Conservation (phyloP, 1,284 basidiomycete species). For the Taiwanofungus camphoratus region DNA sequence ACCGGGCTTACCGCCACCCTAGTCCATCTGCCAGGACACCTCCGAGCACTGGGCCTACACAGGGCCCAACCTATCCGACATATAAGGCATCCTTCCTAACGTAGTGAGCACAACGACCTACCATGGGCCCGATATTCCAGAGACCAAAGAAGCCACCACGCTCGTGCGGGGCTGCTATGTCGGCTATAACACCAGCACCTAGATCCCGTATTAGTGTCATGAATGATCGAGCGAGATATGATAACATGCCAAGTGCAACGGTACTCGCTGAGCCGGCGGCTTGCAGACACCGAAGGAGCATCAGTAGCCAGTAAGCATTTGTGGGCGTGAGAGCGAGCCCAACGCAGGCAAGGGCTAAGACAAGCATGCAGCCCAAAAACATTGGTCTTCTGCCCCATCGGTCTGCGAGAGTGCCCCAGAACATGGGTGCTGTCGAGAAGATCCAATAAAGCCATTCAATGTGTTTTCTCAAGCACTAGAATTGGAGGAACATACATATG, state of each 20-base stretch:
- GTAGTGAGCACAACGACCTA: slow-evolving; percentile 14
- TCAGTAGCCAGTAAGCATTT: slow-evolving; percentile 40
- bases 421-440: slow-evolving; percentile 32
- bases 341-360: slow-evolving; percentile 36
- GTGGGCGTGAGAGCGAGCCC: slow-evolving; percentile 44
- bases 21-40: slow-evolving; percentile 51
- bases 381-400: slow-evolving; percentile 40
- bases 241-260: slow-evolving; percentile 32
- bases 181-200: slow-evolving; percentile 37
- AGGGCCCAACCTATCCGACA: slow-evolving; percentile 30
- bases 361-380: slow-evolving; percentile 36
- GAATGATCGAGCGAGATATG: neutral
- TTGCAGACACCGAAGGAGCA: slow-evolving; percentile 43
- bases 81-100: neutral
- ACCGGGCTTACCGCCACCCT: slow-evolving; percentile 56
- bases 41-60: slow-evolving; percentile 44
- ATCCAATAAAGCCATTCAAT: slow-evolving; percentile 6
- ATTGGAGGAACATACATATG: slow-evolving; percentile 38
- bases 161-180: slow-evolving; percentile 33
- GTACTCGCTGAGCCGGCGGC: slow-evolving; percentile 42
- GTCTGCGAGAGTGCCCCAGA: slow-evolving; percentile 43
- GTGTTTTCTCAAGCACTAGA: neutral
- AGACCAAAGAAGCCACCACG: slow-evolving; percentile 36
- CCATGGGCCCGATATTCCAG: slow-evolving; percentile 33
- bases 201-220: neutral